Evolutionary conservation across 2,329 filamentous ascomycete species (phyloP).

Genomic region (Fusarium tjaetaba): DNA sequence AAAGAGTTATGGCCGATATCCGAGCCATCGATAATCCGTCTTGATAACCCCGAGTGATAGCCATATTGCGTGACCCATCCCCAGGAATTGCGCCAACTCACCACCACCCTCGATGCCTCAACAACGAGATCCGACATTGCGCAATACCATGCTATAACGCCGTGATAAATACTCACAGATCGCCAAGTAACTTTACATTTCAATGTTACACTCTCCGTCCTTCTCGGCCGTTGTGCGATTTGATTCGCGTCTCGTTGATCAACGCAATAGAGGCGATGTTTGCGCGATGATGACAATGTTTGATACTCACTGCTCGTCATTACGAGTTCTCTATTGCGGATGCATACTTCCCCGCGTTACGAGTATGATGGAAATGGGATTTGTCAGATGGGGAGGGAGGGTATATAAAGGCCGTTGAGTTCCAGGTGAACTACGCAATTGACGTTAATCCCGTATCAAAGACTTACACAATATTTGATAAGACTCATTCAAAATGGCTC

Average conservation of each 20-base stretch:
- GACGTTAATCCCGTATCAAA: background rate
- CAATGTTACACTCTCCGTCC: background rate
- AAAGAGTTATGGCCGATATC: fast-evolving
- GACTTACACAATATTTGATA: background rate
- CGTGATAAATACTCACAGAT: background rate
- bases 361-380: background rate
- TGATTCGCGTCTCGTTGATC: background rate
- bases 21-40: background rate
- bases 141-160: constrained; percentile 23
- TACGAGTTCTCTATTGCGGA: constrained; percentile 13
- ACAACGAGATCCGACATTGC: constrained; percentile 30
- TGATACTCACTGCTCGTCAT: background rate
- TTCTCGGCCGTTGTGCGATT: constrained; percentile 38
- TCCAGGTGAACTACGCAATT: background rate
- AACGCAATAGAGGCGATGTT: constrained; percentile 13
- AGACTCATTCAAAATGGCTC: constrained; percentile 29
- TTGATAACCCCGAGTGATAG: background rate
- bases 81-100: constrained; percentile 39
- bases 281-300: constrained; percentile 17
- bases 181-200: background rate
- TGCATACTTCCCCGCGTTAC: constrained; percentile 22
- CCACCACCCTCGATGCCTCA: background rate
- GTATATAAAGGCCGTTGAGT: constrained; percentile 28
- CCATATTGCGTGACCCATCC: constrained; percentile 40
- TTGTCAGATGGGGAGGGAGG: background rate